A percentile compares a stretch with the other conserved stretches of the same genome.
Conservation (phyloP, 2,329 filamentous ascomycete genomes). For the Sporothrix humicola region DNA sequence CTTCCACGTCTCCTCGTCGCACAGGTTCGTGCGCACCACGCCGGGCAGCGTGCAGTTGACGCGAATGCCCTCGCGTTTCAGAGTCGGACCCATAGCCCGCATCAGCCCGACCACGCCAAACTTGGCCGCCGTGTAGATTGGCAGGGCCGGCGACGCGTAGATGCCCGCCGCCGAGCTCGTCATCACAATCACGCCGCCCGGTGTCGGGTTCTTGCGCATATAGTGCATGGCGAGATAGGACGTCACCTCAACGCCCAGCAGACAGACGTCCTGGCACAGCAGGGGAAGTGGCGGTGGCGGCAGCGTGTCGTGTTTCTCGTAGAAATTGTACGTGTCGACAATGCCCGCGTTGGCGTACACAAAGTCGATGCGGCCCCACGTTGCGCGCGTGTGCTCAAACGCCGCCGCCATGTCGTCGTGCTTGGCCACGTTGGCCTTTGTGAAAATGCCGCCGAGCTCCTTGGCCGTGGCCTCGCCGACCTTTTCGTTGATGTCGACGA, state of each 20-base stretch:
- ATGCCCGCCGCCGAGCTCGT: constrained; percentile 34
- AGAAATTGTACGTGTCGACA: constrained; percentile 25
- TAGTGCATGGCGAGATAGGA: constrained; percentile 35
- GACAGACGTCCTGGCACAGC: constrained; percentile 40
- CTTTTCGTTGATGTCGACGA: constrained; percentile 26
- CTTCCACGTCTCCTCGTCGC: constrained; percentile 28
- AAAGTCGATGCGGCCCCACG: constrained; percentile 42
- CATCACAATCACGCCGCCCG: constrained; percentile 30
- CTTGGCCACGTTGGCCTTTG: constrained; percentile 15
- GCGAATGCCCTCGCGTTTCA: constrained; percentile 27
- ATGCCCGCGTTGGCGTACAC: constrained; percentile 34
- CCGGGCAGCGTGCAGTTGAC: constrained; percentile 34
- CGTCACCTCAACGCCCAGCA: constrained; percentile 35
- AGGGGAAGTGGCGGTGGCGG: constrained; percentile 22
- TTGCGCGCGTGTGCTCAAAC: constrained; percentile 44
- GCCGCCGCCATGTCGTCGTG: constrained; percentile 44
- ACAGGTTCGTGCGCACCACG: constrained; percentile 7
- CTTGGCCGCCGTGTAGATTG: constrained; percentile 32
- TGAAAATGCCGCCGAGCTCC: constrained; percentile 29
- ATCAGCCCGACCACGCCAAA: constrained; percentile 31
- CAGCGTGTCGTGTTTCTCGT: constrained; percentile 16
- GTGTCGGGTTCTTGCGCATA: constrained; percentile 33
- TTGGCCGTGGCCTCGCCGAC: neutral
- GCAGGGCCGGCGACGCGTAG: constrained; percentile 29
- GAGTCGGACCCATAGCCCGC: constrained; percentile 26